phyloP scores from a whole-genome alignment of 2,329 filamentous ascomycete species.

The Nemania sp. region DNA sequence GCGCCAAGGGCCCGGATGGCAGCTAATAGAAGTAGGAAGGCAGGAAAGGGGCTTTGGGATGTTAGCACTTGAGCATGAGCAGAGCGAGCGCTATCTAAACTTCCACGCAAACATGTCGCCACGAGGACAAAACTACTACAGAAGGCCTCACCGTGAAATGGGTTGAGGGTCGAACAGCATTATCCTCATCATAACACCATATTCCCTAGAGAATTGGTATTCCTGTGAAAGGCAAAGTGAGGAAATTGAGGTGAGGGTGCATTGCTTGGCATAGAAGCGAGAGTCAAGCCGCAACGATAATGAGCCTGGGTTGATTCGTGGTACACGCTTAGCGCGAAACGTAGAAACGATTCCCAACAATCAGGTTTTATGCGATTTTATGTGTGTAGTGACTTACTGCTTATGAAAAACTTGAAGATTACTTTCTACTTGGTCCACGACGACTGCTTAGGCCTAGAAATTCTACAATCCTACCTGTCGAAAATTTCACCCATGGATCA shows the following conservation, averaged over 20 bases:
- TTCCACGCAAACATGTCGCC: neutral
- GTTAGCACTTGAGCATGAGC: neutral
- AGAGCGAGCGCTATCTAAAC: neutral
- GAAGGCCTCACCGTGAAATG: neutral
- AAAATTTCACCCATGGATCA: slow-evolving; percentile 6
- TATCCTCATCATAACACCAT: slow-evolving; percentile 16
- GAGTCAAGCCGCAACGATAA: slow-evolving; percentile 4
- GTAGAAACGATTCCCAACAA: neutral
- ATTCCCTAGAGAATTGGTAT: slow-evolving; percentile 24
- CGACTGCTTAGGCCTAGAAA: too few species aligned
- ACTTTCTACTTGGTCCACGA: neutral
- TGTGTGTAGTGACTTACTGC: slow-evolving; percentile 1
- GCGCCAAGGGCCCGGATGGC: neutral
- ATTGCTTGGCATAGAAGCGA: slow-evolving; percentile 1
- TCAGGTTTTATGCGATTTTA: slow-evolving; percentile 1
- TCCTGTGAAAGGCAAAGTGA: slow-evolving; percentile 14
- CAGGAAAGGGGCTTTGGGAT: slow-evolving; percentile 19
- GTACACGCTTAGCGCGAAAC: neutral
- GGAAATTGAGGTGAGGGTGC: neutral
- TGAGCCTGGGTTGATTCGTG: neutral
- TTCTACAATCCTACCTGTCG: neutral
- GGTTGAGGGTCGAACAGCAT: slow-evolving; percentile 1
- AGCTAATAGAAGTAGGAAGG: slow-evolving; percentile 11
- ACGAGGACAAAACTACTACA: neutral
- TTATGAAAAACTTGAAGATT: neutral